These are phyloP conservation scores for Lepiota venenata DNA, from an alignment of 768 basidiomycete genomes.

Conservation along the genomic window DNA sequence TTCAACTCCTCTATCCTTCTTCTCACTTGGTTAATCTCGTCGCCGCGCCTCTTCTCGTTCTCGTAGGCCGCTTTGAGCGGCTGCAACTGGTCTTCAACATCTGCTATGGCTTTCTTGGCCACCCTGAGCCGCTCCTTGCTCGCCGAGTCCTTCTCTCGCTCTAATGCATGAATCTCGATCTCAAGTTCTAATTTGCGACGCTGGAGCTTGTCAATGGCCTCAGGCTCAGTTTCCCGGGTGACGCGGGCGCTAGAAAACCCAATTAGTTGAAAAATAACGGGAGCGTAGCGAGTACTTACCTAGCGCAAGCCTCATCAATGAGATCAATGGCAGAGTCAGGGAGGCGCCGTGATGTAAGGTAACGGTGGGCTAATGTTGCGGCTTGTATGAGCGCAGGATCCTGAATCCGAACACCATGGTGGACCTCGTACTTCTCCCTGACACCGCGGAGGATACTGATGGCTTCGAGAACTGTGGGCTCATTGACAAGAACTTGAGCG, in stretches of 20 bases:
- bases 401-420: slow-evolving; percentile 85
- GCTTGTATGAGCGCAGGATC: slow-evolving; percentile 89
- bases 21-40: slow-evolving; percentile 74
- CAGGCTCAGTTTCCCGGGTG: slow-evolving; percentile 91
- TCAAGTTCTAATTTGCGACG: slow-evolving; percentile 87
- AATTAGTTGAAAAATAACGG: background rate
- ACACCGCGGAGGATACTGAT: slow-evolving; percentile 94
- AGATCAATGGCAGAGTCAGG: slow-evolving; percentile 91
- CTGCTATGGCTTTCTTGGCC: slow-evolving; percentile 76
- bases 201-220: slow-evolving; percentile 89
- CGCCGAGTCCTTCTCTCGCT: slow-evolving; percentile 86
- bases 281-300: slow-evolving; percentile 37
- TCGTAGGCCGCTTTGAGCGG: slow-evolving; percentile 87
- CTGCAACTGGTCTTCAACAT: slow-evolving; percentile 80
- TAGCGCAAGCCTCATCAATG: slow-evolving; percentile 89
- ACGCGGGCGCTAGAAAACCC: slow-evolving; percentile 66
- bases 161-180: slow-evolving; percentile 92
- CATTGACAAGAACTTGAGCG: slow-evolving; percentile 91
- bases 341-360: slow-evolving; percentile 75
- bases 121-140: slow-evolving; percentile 77
- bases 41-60: slow-evolving; percentile 76
- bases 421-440: slow-evolving; percentile 90
- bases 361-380: slow-evolving; percentile 90
- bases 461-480: slow-evolving; percentile 85
- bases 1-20: slow-evolving; percentile 87